phyloP scores from a whole-genome alignment of 1,139 yeast genomes.

The Candida sojae region DNA sequence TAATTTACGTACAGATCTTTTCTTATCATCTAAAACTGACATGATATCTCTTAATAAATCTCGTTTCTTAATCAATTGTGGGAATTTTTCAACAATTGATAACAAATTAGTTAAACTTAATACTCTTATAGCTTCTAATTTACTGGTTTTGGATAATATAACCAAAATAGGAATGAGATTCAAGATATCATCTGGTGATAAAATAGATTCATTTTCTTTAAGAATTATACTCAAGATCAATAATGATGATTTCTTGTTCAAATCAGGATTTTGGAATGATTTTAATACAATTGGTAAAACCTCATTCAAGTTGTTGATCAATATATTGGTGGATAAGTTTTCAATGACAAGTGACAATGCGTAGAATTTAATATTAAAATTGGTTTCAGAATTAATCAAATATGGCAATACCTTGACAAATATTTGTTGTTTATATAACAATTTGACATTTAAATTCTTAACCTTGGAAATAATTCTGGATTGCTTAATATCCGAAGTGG shows the following conservation, averaged over 20 bases:
- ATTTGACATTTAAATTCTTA: conserved; percentile 57
- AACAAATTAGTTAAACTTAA: conserved; percentile 13
- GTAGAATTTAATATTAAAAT: conserved; percentile 49
- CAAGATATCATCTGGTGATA: conserved; percentile 51
- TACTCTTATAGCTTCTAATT: conserved; percentile 50
- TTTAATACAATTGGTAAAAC: conserved; percentile 73
- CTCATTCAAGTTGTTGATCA: conserved; percentile 47
- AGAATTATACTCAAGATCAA: conserved; percentile 55
- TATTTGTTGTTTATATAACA: conserved; percentile 76
- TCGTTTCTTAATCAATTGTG: conserved; percentile 25
- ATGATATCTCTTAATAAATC: conserved; percentile 51
- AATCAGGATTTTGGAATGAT: conserved; percentile 44
- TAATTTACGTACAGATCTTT: conserved; percentile 70
- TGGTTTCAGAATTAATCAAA: conserved; percentile 40
- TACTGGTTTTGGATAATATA: conserved; percentile 26
- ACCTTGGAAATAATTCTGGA: conserved; percentile 47
- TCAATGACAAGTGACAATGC: conserved; percentile 69
- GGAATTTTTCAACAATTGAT: conserved; percentile 12
- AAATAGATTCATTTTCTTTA: conserved; percentile 48
- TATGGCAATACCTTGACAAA: conserved; percentile 59
- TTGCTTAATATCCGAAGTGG: conserved; percentile 16
- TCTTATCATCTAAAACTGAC: conserved; percentile 68
- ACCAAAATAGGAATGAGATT: conserved; percentile 59
- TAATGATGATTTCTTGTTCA: conserved; percentile 62
- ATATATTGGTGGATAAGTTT: conserved; percentile 38